Evolutionary conservation across 495 filamentous ascomycete species (phyloP).

Genomic region (Penicillium atrosanguineum): DNA sequence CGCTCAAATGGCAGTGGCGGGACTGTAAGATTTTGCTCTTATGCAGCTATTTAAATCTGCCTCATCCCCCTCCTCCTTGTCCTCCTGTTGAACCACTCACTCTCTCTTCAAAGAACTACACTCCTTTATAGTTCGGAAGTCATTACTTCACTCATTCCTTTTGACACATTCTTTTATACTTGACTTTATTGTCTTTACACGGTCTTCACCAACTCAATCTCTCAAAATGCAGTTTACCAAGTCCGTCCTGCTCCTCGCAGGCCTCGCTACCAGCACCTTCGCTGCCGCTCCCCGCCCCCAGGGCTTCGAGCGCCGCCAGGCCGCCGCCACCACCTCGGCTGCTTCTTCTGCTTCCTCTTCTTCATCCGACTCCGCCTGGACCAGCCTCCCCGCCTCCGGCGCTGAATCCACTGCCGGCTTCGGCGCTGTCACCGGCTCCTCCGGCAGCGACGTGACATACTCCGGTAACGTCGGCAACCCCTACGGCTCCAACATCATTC

Average conservation of each 20-base stretch:
- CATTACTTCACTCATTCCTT: constrained; percentile 25
- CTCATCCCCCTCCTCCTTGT: neutral
- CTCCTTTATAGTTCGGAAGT: constrained; percentile 21
- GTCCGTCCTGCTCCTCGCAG: constrained; percentile 38
- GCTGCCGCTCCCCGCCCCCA: constrained; percentile 12
- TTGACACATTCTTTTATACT: neutral
- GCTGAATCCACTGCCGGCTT: constrained; percentile 29
- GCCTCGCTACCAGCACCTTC: constrained; percentile 27
- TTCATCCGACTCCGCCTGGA: constrained; percentile 13
- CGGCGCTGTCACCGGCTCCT: constrained; percentile 27
- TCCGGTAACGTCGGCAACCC: constrained; percentile 48
- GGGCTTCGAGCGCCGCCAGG: constrained; percentile 29
- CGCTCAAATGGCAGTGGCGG: constrained; percentile 13
- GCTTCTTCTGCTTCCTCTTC: constrained; percentile 1
- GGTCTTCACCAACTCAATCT: constrained; percentile 7
- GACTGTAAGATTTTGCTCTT: constrained; percentile 2
- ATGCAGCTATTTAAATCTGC: constrained; percentile 19
- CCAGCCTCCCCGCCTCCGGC: constrained; percentile 20
- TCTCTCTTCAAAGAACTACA: constrained; percentile 20
- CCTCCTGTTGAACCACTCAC: constrained; percentile 3
- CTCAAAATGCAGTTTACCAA: constrained; percentile 37
- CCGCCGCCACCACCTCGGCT: constrained; percentile 6
- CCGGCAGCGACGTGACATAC: constrained; percentile 34
- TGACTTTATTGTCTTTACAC: neutral
- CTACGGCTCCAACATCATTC: constrained; percentile 54